Percentiles rank a stretch among this genome's conserved stretches.
Evolutionary conservation across 176 grass and related monocot species (phyloP).

Genomic region (Avena insularis): DNA sequence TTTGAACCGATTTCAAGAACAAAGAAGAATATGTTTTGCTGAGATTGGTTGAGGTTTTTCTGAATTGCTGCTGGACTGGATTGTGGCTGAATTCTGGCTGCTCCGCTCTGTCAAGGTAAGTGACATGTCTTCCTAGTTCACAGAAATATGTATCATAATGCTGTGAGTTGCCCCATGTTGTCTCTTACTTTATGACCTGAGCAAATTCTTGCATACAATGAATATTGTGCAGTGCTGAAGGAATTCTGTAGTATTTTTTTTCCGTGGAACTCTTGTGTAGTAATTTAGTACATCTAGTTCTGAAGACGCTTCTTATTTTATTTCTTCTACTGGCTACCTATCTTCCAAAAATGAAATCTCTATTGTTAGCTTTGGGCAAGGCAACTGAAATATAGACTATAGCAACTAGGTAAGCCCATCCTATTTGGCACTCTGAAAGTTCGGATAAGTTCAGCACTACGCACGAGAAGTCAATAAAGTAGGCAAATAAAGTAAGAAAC

Average conservation of each 20-base stretch:
- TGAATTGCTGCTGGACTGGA: background rate
- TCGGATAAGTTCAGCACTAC: slow-evolving; percentile 31
- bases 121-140: background rate
- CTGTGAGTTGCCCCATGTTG: background rate
- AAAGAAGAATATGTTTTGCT: background rate
- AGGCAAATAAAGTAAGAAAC: slow-evolving; percentile 3
- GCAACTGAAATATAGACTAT: slow-evolving; percentile 9
- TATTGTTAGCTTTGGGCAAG: background rate
- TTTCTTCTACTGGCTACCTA: background rate
- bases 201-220: background rate
- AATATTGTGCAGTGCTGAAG: background rate
- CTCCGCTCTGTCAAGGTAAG: background rate
- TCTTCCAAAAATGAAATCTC: background rate
- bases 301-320: background rate
- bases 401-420: slow-evolving; percentile 24
- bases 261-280: background rate
- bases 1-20: slow-evolving; percentile 6
- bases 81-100: background rate
- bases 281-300: background rate
- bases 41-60: background rate
- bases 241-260: background rate
- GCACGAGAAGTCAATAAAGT: slow-evolving; percentile 37
- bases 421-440: slow-evolving; percentile 17
- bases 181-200: slow-evolving; percentile 16
- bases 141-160: background rate